Percentiles rank a stretch among this genome's conserved stretches.
These are phyloP conservation scores for Termitomyces sp. DNA, from an alignment of 768 basidiomycete species.

Conservation along the genomic window DNA sequence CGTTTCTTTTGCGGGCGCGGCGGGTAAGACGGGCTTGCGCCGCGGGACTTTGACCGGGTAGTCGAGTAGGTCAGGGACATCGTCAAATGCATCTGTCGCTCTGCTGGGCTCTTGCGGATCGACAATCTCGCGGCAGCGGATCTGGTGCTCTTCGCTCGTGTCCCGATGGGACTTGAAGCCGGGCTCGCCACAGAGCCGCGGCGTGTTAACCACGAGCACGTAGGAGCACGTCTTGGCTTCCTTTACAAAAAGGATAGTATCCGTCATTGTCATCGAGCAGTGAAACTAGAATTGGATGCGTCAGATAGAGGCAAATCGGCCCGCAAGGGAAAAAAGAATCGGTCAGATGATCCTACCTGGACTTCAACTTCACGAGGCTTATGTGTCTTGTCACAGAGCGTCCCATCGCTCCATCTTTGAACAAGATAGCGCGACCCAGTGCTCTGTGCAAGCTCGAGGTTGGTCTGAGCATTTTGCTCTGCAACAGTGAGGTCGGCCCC, in stretches of 20 bases:
- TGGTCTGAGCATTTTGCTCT: constrained; percentile 61
- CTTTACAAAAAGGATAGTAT: constrained; percentile 87
- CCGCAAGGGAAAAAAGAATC: constrained; percentile 6
- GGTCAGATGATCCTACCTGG: constrained; percentile 48
- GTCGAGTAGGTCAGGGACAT: constrained; percentile 45
- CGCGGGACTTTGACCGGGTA: constrained; percentile 52
- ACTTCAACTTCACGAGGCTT: constrained; percentile 89
- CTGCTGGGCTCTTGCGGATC: constrained; percentile 27
- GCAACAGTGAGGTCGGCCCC: constrained; percentile 65
- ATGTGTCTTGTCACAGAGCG: constrained; percentile 89
- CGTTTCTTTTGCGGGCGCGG: constrained; percentile 27
- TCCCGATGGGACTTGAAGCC: constrained; percentile 82
- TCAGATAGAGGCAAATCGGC: constrained; percentile 2
- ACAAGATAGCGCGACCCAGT: constrained; percentile 89
- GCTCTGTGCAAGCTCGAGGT: constrained; percentile 73
- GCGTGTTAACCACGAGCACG: constrained; percentile 91
- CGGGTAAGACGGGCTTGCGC: constrained; percentile 46
- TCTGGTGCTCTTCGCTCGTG: constrained; percentile 59
- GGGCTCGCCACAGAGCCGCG: constrained; percentile 89
- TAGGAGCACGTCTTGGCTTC: constrained; percentile 94
- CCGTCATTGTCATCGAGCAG: constrained; percentile 92
- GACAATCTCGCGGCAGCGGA: constrained; percentile 80
- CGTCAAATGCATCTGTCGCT: constrained; percentile 22
- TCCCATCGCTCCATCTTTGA: constrained; percentile 90
- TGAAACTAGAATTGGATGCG: constrained; percentile 62